phyloP scores from a whole-genome alignment of 2,329 filamentous ascomycete genomes.

The Achaetomium macrosporum region DNA sequence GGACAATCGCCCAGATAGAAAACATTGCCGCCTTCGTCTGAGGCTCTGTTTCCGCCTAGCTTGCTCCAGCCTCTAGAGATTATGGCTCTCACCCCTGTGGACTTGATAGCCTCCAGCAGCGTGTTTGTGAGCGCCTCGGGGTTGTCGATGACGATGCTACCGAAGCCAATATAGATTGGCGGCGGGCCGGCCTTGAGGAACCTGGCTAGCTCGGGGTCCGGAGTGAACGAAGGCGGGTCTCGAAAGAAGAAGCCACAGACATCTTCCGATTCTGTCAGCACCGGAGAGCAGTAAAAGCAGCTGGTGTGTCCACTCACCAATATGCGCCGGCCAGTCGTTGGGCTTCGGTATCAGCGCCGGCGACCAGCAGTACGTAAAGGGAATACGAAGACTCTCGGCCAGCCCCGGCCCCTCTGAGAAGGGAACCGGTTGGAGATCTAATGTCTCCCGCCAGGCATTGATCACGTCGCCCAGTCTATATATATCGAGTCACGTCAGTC shows the following conservation, averaged over 20 bases:
- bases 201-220: conserved; percentile 56
- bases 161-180: conserved; percentile 77
- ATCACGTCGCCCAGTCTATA: conserved; percentile 69
- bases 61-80: conserved; percentile 87
- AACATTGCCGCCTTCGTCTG: conserved; percentile 50
- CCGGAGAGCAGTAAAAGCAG: neutral
- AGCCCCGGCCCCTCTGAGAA: conserved; percentile 78
- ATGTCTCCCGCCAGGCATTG: conserved; percentile 71
- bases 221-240: conserved; percentile 58
- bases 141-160: conserved; percentile 74
- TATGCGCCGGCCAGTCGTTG: conserved; percentile 57
- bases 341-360: conserved; percentile 55
- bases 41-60: conserved; percentile 67
- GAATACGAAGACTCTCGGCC: conserved; percentile 66
- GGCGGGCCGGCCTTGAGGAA: conserved; percentile 64
- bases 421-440: conserved; percentile 71
- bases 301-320: neutral
- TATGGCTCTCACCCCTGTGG: conserved; percentile 64
- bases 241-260: conserved; percentile 75
- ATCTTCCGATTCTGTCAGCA: conserved; percentile 30
- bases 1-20: conserved; percentile 80
- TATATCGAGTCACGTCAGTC: no score
- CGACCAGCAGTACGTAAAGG: conserved; percentile 90
- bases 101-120: conserved; percentile 64
- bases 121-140: conserved; percentile 62